Conservation (phyloP, 2,329 filamentous ascomycete genomes). For the Alternaria sp. region DNA sequence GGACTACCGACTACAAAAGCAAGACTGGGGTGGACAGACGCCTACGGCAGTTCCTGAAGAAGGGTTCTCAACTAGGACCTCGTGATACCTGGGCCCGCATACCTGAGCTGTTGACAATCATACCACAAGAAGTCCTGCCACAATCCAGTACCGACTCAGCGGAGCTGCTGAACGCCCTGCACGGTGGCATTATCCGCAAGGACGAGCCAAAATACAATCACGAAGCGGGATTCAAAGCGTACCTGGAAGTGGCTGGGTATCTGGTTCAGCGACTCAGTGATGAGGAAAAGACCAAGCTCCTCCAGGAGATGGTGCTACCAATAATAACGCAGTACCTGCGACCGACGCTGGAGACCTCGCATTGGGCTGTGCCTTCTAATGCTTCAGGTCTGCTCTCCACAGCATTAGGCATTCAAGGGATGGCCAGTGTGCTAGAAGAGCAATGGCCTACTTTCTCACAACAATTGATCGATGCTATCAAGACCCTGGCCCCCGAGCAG, state of each 20-base stretch:
- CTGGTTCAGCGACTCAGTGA: slow-evolving; percentile 51
- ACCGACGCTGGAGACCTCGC: slow-evolving; percentile 51
- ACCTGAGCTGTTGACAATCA: slow-evolving; percentile 62
- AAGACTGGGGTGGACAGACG: slow-evolving; percentile 64
- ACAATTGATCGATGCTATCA: slow-evolving; percentile 69
- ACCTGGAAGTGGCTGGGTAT: slow-evolving; percentile 67
- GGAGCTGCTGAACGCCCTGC: slow-evolving; percentile 70
- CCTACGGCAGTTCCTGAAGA: slow-evolving; percentile 75
- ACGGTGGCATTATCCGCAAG: slow-evolving; percentile 72
- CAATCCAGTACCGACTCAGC: slow-evolving; percentile 60
- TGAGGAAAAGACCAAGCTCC: slow-evolving; percentile 55
- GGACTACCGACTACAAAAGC: slow-evolving; percentile 69
- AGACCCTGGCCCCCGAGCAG: slow-evolving; percentile 78
- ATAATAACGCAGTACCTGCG: slow-evolving; percentile 61
- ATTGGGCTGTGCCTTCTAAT: slow-evolving; percentile 59
- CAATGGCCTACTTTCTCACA: slow-evolving; percentile 70
- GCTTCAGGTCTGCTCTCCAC: slow-evolving; percentile 48
- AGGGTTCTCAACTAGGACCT: slow-evolving; percentile 81
- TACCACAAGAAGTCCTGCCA: slow-evolving; percentile 65
- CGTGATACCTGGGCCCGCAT: slow-evolving; percentile 76
- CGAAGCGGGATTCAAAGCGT: slow-evolving; percentile 74
- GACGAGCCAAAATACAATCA: slow-evolving; percentile 77
- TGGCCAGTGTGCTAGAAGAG: slow-evolving; percentile 58
- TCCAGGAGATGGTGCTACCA: slow-evolving; percentile 58
- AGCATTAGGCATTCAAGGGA: slow-evolving; percentile 49